Base-by-base conservation (phyloP, 257 asterid genomes). In the Nicotiana knightiana region DNA sequence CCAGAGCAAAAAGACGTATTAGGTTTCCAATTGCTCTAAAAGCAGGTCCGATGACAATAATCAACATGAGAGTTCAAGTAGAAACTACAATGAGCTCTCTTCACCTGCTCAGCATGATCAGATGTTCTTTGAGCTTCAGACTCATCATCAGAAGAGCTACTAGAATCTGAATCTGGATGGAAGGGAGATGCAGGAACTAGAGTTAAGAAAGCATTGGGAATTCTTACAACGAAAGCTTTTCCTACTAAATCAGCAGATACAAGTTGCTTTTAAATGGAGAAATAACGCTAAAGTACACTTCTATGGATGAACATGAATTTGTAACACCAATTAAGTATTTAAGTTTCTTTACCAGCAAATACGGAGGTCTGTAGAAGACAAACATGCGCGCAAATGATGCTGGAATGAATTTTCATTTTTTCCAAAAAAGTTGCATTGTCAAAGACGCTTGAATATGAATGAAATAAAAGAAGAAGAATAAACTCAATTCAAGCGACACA, bases 101-200 rank as follows among this genome's bases (percentile, higher is more conserved):
- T 83, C 67, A 62, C 75, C 79, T 71, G 88, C 86, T 85, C 85
- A 55, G 54, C 81, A 55, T 85, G 87, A 59, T 82, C 75, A 83
- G 83, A 86, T 84, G 82, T 87, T 80, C 87, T 89, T 64, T 87
- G 87, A 86, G 86, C 81, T 78, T 85, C 92, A 71, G 90, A 89
- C 64, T 89, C 95, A 79, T 88, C 82, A 81, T 85, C 90, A 30
- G 92, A 88, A 35, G 80, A 82, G 24, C 82, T 64, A 18, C 68
- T 71, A 30, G 85, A 88, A 53, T 82, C 92, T 4, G 90, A 86
- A 79, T 92, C 97, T 92, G 88, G 86, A 85, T 28, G 48, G 81
- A 67, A 57, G 24, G 61, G 55, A 39, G 51, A 30, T 65, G 76
- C 77, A 67, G 75, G 57, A 79, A 51, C 67, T 26, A 80, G 51